Evolutionary conservation across 345 rosid genomes (phyloP).

Genomic region (Microcos paniculata): DNA sequence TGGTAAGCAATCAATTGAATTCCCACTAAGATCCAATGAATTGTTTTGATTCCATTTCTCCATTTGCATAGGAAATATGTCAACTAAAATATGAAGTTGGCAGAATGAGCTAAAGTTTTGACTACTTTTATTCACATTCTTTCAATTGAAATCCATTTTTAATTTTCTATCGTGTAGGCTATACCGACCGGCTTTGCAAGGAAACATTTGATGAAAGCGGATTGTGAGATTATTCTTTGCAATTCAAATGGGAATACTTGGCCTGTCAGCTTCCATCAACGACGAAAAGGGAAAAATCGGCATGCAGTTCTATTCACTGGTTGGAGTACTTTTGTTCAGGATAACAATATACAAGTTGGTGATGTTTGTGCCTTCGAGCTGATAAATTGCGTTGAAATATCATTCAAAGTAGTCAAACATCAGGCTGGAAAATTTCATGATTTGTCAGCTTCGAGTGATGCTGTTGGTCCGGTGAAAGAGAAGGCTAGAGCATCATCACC

Average conservation of each 20-base stretch:
- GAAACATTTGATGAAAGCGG: neutral
- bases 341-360: conserved; percentile 8
- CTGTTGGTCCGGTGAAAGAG: neutral
- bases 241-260: conserved; percentile 21
- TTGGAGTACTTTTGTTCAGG: conserved; percentile 6
- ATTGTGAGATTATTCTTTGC: neutral
- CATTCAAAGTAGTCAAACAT: conserved; percentile 4
- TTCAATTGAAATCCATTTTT: neutral
- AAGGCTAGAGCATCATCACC: neutral
- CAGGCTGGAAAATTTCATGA: neutral
- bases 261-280: neutral
- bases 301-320: neutral
- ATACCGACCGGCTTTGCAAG: conserved; percentile 7
- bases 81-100: neutral
- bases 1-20: conserved; percentile 13
- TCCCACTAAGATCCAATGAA: neutral
- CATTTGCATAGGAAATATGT: neutral
- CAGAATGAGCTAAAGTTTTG: no score
- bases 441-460: neutral
- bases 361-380: conserved; percentile 15
- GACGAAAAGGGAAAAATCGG: neutral
- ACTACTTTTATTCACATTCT: no score
- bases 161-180: no score
- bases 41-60: neutral
- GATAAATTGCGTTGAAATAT: neutral